These are phyloP conservation scores for Ploettnerulaceae sp. DNA, from an alignment of 2,329 filamentous ascomycete species.

Conservation along the genomic window DNA sequence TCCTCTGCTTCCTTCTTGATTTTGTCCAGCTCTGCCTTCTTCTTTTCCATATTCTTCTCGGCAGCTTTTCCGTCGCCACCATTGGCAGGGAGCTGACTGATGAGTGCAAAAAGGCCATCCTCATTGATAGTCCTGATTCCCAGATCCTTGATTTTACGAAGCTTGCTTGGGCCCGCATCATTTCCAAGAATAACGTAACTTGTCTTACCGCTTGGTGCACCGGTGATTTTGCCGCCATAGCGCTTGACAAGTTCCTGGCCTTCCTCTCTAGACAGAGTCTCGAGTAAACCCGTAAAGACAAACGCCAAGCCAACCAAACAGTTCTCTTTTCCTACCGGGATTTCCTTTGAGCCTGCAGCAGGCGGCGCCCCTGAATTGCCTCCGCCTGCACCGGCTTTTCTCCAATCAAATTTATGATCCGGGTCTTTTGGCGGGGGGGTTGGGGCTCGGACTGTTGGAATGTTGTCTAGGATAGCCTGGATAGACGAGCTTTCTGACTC, in stretches of 20 bases:
- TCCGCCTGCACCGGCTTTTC: slow-evolving; percentile 52
- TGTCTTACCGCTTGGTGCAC: slow-evolving; percentile 84
- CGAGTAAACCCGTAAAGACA: slow-evolving; percentile 88
- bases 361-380: slow-evolving; percentile 60
- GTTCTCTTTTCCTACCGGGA: slow-evolving; percentile 81
- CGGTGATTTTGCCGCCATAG: slow-evolving; percentile 88
- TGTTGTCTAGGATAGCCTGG: slow-evolving; percentile 81
- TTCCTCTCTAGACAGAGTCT: slow-evolving; percentile 77
- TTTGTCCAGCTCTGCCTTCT: slow-evolving; percentile 77
- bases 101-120: slow-evolving; percentile 82
- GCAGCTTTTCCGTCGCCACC: slow-evolving; percentile 87
- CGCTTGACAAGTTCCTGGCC: slow-evolving; percentile 82
- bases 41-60: slow-evolving; percentile 78
- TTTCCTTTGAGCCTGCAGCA: slow-evolving; percentile 58
- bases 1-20: slow-evolving; percentile 74
- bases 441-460: slow-evolving; percentile 76
- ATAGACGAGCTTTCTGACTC: slow-evolving; percentile 65
- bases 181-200: slow-evolving; percentile 86
- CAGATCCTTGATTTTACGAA: slow-evolving; percentile 75
- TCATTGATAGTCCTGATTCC: slow-evolving; percentile 92
- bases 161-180: slow-evolving; percentile 90
- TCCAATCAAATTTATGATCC: slow-evolving; percentile 75
- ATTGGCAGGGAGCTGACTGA: slow-evolving; percentile 73
- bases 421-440: slow-evolving; percentile 72
- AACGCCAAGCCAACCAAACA: slow-evolving; percentile 87